Conservation (phyloP, 257 asterid genomes). For the Phtheirospermum japonicum region DNA sequence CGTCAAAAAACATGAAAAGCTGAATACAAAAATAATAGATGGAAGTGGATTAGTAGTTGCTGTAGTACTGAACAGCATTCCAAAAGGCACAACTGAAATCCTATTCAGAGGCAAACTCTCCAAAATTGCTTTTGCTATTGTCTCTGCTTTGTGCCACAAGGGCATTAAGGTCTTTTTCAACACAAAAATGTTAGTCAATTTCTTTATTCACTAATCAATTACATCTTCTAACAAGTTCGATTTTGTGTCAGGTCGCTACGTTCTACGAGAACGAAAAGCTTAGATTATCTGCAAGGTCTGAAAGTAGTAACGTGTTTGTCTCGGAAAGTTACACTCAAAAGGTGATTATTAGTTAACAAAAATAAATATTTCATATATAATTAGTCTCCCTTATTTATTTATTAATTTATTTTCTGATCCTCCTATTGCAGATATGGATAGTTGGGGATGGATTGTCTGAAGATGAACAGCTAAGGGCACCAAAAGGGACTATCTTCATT, state of each 20-base stretch:
- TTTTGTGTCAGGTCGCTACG: constrained; percentile 52
- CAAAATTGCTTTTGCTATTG: constrained; percentile 56
- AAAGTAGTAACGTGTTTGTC: constrained; percentile 25
- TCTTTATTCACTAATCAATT: too few species aligned
- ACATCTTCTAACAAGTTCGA: too few species aligned
- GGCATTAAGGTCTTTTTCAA: constrained; percentile 55
- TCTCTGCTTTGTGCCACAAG: constrained; percentile 43
- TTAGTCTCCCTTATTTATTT: too few species aligned
- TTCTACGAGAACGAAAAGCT: constrained; percentile 44
- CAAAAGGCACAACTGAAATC: constrained; percentile 54
- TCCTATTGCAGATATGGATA: constrained; percentile 77
- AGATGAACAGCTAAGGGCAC: constrained; percentile 62
- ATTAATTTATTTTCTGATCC: too few species aligned
- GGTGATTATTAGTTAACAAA: constrained; percentile 27
- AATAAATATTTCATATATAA: too few species aligned
- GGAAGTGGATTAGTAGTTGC: constrained; percentile 83
- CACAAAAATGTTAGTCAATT: too few species aligned
- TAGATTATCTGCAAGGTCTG: constrained; percentile 27
- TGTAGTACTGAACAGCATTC: constrained; percentile 62
- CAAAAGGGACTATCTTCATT: constrained; percentile 60
- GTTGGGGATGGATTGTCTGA: constrained; percentile 66
- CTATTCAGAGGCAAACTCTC: constrained; percentile 55
- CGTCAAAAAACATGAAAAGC: constrained; percentile 46
- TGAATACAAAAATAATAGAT: constrained; percentile 55
- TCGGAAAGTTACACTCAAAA: constrained; percentile 36